Evolutionary conservation across 371 early-diverging fungal genomes (phyloP).

Genomic region (Batkoa obscura): DNA sequence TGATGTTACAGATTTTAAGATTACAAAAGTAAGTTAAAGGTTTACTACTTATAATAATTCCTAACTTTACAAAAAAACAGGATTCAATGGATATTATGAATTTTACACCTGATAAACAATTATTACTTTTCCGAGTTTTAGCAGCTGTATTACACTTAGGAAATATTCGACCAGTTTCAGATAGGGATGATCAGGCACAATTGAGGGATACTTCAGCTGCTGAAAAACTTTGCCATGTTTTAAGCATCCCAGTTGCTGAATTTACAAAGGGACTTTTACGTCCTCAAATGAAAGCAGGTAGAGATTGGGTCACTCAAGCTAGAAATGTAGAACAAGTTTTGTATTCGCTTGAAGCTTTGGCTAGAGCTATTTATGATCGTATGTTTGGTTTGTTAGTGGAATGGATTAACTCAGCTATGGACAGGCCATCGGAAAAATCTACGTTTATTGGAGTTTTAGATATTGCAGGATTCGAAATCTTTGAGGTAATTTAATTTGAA

Average conservation of each 20-base stretch:
- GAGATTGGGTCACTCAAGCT: slow-evolving; percentile 89
- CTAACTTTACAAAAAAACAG: slow-evolving; percentile 13
- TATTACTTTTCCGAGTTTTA: slow-evolving; percentile 64
- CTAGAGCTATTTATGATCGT: slow-evolving; percentile 92
- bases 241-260: slow-evolving; percentile 73
- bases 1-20: slow-evolving; percentile 68
- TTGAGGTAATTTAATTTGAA: slow-evolving; percentile 37
- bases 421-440: slow-evolving; percentile 38
- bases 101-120: slow-evolving; percentile 52
- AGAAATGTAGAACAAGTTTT: slow-evolving; percentile 73
- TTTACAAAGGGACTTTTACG: slow-evolving; percentile 76
- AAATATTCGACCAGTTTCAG: slow-evolving; percentile 60
- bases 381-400: slow-evolving; percentile 87
- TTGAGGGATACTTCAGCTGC: slow-evolving; percentile 56
- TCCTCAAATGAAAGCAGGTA: slow-evolving; percentile 89
- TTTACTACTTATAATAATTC: background rate
- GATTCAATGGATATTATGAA: slow-evolving; percentile 73
- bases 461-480: slow-evolving; percentile 99
- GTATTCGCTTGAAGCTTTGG: slow-evolving; percentile 84
- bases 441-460: slow-evolving; percentile 98
- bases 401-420: slow-evolving; percentile 76
- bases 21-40: slow-evolving; percentile 26
- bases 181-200: slow-evolving; percentile 72
- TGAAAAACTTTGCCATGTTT: slow-evolving; percentile 85
- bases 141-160: slow-evolving; percentile 94